phyloP scores from a whole-genome alignment of 192 early-diverging fungal species.

The Ramicandelaber brevisporus region DNA sequence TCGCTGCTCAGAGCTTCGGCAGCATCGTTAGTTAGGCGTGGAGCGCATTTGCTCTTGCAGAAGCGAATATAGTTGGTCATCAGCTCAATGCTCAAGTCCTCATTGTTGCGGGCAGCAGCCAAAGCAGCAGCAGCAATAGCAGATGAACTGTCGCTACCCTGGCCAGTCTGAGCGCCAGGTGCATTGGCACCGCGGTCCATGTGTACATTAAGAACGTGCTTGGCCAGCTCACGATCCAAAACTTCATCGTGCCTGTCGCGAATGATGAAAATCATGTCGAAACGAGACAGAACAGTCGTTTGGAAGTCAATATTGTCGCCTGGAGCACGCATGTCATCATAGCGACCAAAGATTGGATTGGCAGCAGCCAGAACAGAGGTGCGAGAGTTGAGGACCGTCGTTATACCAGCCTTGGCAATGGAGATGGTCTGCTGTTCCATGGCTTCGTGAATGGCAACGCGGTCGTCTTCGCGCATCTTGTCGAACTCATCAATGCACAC shows the following conservation, averaged over 20 bases:
- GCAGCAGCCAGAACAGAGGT: slow-evolving; percentile 93
- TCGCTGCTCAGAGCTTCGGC: slow-evolving; percentile 80
- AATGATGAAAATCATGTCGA: slow-evolving; percentile 99
- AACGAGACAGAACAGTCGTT: slow-evolving; percentile 96
- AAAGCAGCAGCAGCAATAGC: too few species aligned
- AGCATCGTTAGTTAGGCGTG: slow-evolving; percentile 64
- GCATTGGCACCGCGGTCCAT: too few species aligned
- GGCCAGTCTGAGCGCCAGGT: too few species aligned
- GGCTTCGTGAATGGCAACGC: slow-evolving; percentile 98
- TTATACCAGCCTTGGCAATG: slow-evolving; percentile 99
- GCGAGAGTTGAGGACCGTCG: slow-evolving; percentile 89
- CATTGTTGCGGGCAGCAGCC: slow-evolving; percentile 26
- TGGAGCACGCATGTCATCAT: slow-evolving; percentile 93
- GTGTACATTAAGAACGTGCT: slow-evolving; percentile 85
- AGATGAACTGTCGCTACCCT: too few species aligned
- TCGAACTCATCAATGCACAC: slow-evolving; percentile 99
- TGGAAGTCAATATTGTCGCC: slow-evolving; percentile 99
- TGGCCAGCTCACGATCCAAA: slow-evolving; percentile 77
- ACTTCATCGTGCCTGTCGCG: slow-evolving; percentile 89
- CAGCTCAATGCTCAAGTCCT: slow-evolving; percentile 75
- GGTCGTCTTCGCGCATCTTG: slow-evolving; percentile 99
- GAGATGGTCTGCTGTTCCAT: slow-evolving; percentile 99
- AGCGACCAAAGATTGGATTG: slow-evolving; percentile 94
- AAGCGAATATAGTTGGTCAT: slow-evolving; percentile 94
- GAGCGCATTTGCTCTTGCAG: slow-evolving; percentile 84